These are phyloP conservation scores for Sonneratia alba DNA, from an alignment of 345 rosid genomes.

Conservation along the genomic window DNA sequence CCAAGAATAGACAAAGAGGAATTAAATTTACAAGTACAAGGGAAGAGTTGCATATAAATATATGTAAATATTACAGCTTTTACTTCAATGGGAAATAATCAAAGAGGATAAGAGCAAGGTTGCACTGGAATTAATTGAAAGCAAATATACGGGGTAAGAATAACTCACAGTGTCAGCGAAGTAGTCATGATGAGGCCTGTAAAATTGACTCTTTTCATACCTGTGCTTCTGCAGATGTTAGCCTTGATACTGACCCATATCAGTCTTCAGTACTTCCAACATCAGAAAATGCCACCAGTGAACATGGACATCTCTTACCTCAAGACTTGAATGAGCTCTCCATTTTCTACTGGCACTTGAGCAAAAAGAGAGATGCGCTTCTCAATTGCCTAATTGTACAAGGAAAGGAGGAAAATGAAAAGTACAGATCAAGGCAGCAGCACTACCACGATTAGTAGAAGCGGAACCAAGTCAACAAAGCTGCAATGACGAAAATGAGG, in stretches of 20 bases:
- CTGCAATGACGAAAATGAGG: background rate
- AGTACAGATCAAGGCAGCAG: background rate
- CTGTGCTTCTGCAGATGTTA: constrained; percentile 82
- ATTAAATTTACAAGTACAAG: background rate
- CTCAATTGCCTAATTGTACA: constrained; percentile 63
- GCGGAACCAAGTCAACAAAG: background rate
- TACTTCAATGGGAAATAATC: background rate
- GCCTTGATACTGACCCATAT: constrained; percentile 34
- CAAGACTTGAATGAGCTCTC: constrained; percentile 89
- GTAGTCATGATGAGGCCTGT: constrained; percentile 94
- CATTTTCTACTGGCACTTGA: constrained; percentile 87
- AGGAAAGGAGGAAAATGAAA: constrained; percentile 4
- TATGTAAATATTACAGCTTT: background rate
- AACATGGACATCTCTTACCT: constrained; percentile 42
- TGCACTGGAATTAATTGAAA: constrained; percentile 1
- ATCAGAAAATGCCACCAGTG: constrained; percentile 9
- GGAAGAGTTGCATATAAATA: background rate
- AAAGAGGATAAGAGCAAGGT: background rate
- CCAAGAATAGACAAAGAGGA: background rate
- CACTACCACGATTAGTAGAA: background rate
- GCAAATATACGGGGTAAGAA: background rate
- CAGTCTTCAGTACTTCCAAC: constrained; percentile 15
- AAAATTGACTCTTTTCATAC: constrained; percentile 76
- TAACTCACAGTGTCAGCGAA: constrained; percentile 79
- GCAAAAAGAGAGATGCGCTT: constrained; percentile 84